Base-by-base conservation (phyloP, 2,329 filamentous ascomycete species). In the Sarocladiaceae sp. region DNA sequence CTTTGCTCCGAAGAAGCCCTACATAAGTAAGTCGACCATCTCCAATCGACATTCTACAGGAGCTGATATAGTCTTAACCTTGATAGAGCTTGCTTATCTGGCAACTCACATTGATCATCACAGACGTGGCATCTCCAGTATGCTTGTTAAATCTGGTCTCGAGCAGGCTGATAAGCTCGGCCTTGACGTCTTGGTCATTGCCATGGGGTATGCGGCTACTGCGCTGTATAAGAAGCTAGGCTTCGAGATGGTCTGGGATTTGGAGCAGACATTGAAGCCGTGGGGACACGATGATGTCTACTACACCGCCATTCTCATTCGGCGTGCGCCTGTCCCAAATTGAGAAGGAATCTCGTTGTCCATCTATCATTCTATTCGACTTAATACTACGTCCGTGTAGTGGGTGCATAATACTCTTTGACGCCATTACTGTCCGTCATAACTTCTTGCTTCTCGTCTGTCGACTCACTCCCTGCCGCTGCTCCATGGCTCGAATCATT, bases 41-140 rank as follows among this genome's bases (percentile, higher is more conserved):
- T n/a, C n/a, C n/a, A n/a, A n/a, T n/a, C n/a, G n/a, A n/a, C n/a
- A n/a, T n/a, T n/a, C n/a, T n/a, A n/a, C n/a, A n/a, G n/a, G n/a
- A n/a, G n/a, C n/a, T n/a, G n/a, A n/a, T n/a, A n/a, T 28, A 28
- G 4, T 46, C 23, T 46, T 3, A 31, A 26, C 31, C 4, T 15
- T 4, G 13, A 48, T 28, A 57, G 61, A 53, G 39, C 53, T 62
- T 2, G 58, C 61, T 23, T 62, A 62, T 36, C 51, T 63, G 5
- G 57, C 52, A 13, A 56, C 59, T 26, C 57, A 53, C 13, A 57
- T 57, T 2, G 52, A 58, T 17, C 60, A 63, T 13, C 58, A 59
- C 2, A 60, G 62, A 44, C 64, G 65, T 7, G 70, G 70, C 4
- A 65, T 65, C 12, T 69, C 60, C 2, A 58, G 59, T 18, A 55